A percentile compares a stretch with the other conserved stretches of the same genome.
These are phyloP conservation scores for Elsinoe batatas DNA, from an alignment of 2,329 filamentous ascomycete species.

Conservation along the genomic window DNA sequence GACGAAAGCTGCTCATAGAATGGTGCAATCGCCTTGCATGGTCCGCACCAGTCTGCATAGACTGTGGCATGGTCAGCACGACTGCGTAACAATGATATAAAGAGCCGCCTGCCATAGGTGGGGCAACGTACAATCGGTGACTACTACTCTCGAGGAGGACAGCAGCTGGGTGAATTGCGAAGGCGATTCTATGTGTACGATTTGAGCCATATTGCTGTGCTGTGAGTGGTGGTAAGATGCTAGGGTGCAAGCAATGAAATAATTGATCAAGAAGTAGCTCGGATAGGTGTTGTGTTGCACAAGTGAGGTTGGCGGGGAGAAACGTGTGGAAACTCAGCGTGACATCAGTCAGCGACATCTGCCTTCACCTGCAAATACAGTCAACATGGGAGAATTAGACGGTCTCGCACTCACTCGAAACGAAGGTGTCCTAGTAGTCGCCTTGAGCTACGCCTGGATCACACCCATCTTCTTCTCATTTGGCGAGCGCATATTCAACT, in stretches of 20 bases:
- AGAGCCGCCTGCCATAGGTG: background rate
- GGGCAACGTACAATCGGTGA: constrained; percentile 69
- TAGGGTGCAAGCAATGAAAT: background rate
- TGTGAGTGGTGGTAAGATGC: constrained; percentile 13
- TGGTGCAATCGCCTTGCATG: constrained; percentile 76
- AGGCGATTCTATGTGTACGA: constrained; percentile 35
- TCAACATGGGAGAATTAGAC: constrained; percentile 17
- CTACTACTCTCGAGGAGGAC: constrained; percentile 64
- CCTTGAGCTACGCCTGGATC: constrained; percentile 25
- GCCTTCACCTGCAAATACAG: constrained; percentile 1
- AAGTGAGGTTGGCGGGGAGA: constrained; percentile 9
- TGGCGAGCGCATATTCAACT: constrained; percentile 20
- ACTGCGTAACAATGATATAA: background rate
- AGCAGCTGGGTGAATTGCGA: constrained; percentile 59
- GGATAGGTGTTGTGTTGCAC: background rate
- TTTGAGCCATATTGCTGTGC: constrained; percentile 33
- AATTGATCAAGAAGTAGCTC: background rate
- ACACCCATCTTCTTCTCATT: constrained; percentile 23
- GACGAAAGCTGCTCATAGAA: constrained; percentile 68
- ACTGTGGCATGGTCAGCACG: constrained; percentile 45
- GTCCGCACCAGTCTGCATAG: constrained; percentile 77
- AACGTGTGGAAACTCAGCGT: constrained; percentile 2
- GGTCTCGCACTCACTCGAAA: constrained; percentile 25
- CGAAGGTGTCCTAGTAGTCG: constrained; percentile 27
- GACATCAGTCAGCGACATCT: constrained; percentile 8